These are phyloP conservation scores for Ogataea pini DNA, from an alignment of 805 yeast genomes.

Conservation along the genomic window DNA sequence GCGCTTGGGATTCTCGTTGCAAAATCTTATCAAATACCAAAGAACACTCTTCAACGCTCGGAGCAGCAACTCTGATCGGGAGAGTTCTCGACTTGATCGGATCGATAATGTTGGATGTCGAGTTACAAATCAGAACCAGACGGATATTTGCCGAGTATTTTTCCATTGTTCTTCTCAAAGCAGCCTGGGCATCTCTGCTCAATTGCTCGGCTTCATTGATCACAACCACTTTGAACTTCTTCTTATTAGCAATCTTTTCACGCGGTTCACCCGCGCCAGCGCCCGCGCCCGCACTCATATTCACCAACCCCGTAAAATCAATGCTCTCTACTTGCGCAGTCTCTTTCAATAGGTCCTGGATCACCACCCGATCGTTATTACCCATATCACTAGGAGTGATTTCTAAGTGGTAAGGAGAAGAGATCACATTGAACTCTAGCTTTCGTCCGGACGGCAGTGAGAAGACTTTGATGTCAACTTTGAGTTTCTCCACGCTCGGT, in stretches of 20 bases:
- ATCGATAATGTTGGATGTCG: constrained; percentile 87
- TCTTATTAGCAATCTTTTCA: constrained; percentile 29
- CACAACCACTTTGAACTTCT: constrained; percentile 75
- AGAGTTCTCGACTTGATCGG: constrained; percentile 95
- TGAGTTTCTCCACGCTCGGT: constrained; percentile 74
- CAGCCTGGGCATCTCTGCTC: constrained; percentile 94
- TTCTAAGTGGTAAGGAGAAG: constrained; percentile 87
- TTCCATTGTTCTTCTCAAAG: constrained; percentile 94
- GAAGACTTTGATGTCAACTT: constrained; percentile 87
- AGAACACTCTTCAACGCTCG: constrained; percentile 59
- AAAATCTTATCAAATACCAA: constrained; percentile 57
- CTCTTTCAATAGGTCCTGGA: constrained; percentile 91
- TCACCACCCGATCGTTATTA: constrained; percentile 89
- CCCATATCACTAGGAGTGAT: constrained; percentile 98
- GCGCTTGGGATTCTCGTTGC: constrained; percentile 49
- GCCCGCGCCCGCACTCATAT: background rate
- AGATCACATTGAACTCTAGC: constrained; percentile 89
- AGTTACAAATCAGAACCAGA: constrained; percentile 78
- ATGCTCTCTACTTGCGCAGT: constrained; percentile 95
- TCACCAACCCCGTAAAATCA: constrained; percentile 59
- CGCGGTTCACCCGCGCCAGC: background rate
- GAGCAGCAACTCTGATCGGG: constrained; percentile 85
- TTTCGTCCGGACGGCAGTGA: constrained; percentile 72
- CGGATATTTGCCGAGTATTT: constrained; percentile 88
- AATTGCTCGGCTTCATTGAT: constrained; percentile 91